Conservation (phyloP, 2,329 filamentous ascomycete species). For the Simplicillium sp. region DNA sequence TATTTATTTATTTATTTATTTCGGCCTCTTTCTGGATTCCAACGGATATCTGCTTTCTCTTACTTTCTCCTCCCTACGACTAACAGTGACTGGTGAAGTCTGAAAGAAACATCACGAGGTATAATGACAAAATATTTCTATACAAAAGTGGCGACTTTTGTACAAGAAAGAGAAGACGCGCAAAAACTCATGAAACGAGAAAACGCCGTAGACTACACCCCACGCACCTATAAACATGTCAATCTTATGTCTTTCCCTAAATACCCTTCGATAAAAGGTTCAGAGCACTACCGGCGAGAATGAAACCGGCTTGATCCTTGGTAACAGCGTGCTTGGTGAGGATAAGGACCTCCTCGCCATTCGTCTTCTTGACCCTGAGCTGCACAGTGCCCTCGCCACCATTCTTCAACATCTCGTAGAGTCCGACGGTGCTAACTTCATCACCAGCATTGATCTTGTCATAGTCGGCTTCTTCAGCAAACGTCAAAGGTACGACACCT, state of each 20-base stretch:
- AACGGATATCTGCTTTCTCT: no score
- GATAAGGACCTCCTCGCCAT: slow-evolving; percentile 58
- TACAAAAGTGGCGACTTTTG: no score
- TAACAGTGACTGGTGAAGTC: no score
- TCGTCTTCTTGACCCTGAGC: slow-evolving; percentile 53
- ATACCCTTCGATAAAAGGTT: slow-evolving; percentile 68
- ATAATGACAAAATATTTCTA: no score
- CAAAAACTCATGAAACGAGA: no score
- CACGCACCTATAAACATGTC: no score
- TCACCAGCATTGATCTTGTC: slow-evolving; percentile 77
- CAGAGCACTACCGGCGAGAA: slow-evolving; percentile 86
- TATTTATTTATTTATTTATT: no score
- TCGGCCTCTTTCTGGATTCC: no score
- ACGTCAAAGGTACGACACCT: slow-evolving; percentile 88
- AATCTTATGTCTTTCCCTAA: slow-evolving; percentile 7
- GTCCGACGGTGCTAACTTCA: slow-evolving; percentile 68
- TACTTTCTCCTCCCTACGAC: no score
- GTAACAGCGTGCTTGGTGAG: slow-evolving; percentile 81
- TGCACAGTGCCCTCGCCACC: slow-evolving; percentile 71
- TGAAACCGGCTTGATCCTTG: slow-evolving; percentile 83
- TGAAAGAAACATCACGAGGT: no score
- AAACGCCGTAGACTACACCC: no score
- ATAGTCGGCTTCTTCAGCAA: slow-evolving; percentile 82
- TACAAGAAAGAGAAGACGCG: no score
- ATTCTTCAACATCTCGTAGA: slow-evolving; percentile 71